Conservation (phyloP, 2,329 filamentous ascomycete genomes). For the Venturia effusa region DNA sequence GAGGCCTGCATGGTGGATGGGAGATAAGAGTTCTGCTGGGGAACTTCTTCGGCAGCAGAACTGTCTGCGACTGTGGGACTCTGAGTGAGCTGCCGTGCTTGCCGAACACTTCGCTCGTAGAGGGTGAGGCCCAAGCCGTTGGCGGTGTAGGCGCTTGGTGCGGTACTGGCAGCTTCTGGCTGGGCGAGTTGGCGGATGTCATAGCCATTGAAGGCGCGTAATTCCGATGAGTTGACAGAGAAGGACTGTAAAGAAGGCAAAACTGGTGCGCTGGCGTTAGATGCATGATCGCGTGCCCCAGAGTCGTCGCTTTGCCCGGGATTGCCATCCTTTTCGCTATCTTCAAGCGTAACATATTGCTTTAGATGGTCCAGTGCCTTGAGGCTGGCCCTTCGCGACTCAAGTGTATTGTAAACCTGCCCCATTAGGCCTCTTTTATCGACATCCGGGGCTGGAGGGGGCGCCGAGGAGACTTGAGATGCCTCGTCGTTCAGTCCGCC, state of each 20-base stretch:
- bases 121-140: slow-evolving; percentile 3
- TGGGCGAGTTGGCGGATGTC: background rate
- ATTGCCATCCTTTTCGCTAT: background rate
- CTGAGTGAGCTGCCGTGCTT: slow-evolving; percentile 1
- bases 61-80: slow-evolving; percentile 8
- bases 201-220: slow-evolving; percentile 2
- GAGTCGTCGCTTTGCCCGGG: background rate
- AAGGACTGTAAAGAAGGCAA: slow-evolving; percentile 23
- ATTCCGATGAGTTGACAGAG: slow-evolving; percentile 7
- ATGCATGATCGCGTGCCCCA: slow-evolving; percentile 13
- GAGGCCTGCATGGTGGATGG: slow-evolving; percentile 9
- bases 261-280: slow-evolving; percentile 26
- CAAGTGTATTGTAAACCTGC: background rate
- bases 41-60: background rate
- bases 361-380: background rate
- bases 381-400: background rate
- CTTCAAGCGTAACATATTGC: background rate
- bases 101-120: background rate
- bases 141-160: background rate
- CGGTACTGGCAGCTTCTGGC: background rate
- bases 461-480: background rate
- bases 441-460: background rate
- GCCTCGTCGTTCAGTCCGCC: background rate
- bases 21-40: slow-evolving; percentile 12
- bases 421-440: background rate